These are phyloP conservation scores for Stenocarpella maydis DNA, from an alignment of 2,329 filamentous ascomycete species.

Conservation along the genomic window DNA sequence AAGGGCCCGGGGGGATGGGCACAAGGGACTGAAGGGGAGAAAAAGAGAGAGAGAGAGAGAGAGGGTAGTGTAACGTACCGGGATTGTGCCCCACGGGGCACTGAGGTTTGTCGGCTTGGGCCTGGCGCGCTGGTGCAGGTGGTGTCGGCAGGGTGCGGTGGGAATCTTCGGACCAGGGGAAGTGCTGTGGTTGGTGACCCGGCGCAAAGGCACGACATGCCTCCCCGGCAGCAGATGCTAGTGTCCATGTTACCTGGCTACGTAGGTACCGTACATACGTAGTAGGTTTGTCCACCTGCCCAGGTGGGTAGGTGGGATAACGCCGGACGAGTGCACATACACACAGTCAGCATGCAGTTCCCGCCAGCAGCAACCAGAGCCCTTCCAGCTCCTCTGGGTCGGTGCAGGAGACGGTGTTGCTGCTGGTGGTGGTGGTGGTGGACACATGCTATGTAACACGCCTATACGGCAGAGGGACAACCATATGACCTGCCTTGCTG, in stretches of 20 bases:
- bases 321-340: too few relatives aligned
- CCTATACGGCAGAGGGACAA: neutral
- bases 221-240: neutral
- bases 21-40: neutral
- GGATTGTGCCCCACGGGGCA: constrained; percentile 8
- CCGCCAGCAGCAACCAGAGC: too few relatives aligned
- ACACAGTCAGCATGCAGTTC: neutral
- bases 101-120: constrained; percentile 9
- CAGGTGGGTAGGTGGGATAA: too few relatives aligned
- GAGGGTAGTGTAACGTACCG: neutral
- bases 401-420: too few relatives aligned
- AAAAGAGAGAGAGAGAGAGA: neutral
- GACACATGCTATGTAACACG: neutral
- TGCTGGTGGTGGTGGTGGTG: too few relatives aligned
- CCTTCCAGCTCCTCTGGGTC: too few relatives aligned
- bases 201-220: constrained; percentile 33
- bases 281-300: too few relatives aligned
- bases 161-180: constrained; percentile 33
- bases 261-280: too few relatives aligned
- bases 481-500: constrained; percentile 7
- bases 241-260: neutral
- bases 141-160: neutral
- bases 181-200: constrained; percentile 31
- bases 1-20: neutral
- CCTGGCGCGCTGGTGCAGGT: constrained; percentile 11